phyloP scores from a whole-genome alignment of 139 green algal species.

The Haematococcus lacustris region DNA sequence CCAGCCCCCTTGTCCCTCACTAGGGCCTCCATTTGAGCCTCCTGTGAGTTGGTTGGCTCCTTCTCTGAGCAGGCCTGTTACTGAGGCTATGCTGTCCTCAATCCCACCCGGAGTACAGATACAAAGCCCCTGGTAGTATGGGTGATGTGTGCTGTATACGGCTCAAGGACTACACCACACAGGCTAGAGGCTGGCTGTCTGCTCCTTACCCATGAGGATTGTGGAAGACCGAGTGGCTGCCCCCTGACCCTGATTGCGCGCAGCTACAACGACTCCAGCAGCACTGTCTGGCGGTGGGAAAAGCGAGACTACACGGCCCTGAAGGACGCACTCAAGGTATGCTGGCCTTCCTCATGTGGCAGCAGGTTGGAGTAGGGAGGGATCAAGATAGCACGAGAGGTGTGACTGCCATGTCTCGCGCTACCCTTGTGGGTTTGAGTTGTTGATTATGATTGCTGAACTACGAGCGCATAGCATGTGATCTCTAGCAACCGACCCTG shows the following conservation, averaged over 20 bases:
- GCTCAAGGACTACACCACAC: too few species aligned
- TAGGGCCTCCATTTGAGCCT: neutral
- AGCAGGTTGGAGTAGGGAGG: neutral
- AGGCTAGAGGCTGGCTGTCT: too few species aligned
- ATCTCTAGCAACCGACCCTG: neutral
- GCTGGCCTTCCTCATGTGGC: neutral
- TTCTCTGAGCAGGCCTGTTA: neutral
- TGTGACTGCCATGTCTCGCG: too few species aligned
- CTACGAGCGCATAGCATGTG: neutral
- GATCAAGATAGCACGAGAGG: neutral
- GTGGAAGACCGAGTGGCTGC: neutral
- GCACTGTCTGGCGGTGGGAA: slow-evolving; percentile 20
- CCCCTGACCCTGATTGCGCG: neutral
- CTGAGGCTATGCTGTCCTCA: slow-evolving; percentile 20
- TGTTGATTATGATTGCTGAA: neutral
- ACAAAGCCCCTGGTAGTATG: too few species aligned
- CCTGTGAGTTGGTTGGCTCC: too few species aligned
- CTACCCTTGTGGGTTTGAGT: too few species aligned
- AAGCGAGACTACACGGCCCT: slow-evolving; percentile 22
- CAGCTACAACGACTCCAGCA: slow-evolving; percentile 12
- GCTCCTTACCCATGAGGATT: too few species aligned
- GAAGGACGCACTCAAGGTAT: slow-evolving; percentile 13
- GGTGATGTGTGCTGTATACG: too few species aligned
- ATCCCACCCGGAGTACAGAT: too few species aligned
- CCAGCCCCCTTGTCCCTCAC: neutral